phyloP scores from a whole-genome alignment of 2,329 filamentous ascomycete species.

The Thermothelomyces thermophilus region DNA sequence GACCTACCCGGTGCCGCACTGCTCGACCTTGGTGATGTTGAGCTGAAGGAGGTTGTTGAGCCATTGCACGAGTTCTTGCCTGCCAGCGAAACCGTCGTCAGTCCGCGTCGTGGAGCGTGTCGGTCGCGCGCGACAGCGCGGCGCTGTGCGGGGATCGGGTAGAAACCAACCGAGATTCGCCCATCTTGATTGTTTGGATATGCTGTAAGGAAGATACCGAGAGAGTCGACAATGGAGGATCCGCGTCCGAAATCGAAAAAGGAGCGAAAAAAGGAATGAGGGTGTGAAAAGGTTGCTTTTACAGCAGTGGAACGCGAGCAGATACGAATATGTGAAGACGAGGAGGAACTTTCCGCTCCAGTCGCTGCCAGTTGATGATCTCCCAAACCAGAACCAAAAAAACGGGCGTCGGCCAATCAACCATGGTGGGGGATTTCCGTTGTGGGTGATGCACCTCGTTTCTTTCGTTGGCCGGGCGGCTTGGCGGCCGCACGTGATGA shows the following conservation, averaged over 20 bases:
- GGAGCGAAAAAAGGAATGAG: not conserved
- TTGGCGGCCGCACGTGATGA: not conserved
- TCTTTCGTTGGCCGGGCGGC: slow-evolving; percentile 17
- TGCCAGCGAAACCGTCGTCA: slow-evolving; percentile 34
- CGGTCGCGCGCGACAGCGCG: slow-evolving; percentile 4
- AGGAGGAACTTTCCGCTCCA: slow-evolving; percentile 20
- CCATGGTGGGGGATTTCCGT: slow-evolving; percentile 28
- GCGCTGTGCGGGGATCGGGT: slow-evolving; percentile 7
- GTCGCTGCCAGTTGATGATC: slow-evolving; percentile 22
- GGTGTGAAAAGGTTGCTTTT: not conserved
- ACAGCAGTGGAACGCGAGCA: slow-evolving; percentile 12
- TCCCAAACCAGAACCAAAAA: slow-evolving; percentile 25
- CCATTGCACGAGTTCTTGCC: slow-evolving; percentile 95
- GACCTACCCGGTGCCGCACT: slow-evolving; percentile 92
- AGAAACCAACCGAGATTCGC: slow-evolving; percentile 40
- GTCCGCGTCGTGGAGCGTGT: slow-evolving; percentile 3
- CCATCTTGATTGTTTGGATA: slow-evolving; percentile 34
- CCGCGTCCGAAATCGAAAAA: slow-evolving; percentile 1
- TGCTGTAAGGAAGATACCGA: slow-evolving; percentile 9
- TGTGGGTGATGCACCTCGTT: slow-evolving; percentile 19
- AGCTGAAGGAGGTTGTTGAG: slow-evolving; percentile 96
- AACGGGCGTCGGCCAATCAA: slow-evolving; percentile 36
- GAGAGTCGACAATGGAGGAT: slow-evolving; percentile 7
- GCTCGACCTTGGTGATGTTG: slow-evolving; percentile 97
- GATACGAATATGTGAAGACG: slow-evolving; percentile 8